phyloP scores from a whole-genome alignment of 164 flowering plant species.

The Chimonanthus salicifolius region DNA sequence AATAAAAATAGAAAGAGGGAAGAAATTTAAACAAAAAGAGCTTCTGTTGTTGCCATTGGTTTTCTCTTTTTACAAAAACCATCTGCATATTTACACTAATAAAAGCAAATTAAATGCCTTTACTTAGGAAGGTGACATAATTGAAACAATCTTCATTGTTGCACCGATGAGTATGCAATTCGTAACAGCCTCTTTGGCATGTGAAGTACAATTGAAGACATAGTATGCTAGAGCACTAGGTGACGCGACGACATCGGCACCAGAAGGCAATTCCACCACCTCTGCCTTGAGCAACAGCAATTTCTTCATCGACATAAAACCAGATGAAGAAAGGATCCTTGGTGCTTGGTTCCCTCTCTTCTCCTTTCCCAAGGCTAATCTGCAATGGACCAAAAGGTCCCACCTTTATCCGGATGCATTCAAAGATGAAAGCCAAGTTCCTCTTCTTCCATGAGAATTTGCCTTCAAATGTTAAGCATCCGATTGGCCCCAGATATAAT shows the following conservation, averaged over 20 bases:
- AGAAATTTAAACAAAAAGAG: no score
- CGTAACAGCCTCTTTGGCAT: no score
- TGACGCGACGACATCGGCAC: constrained; percentile 64
- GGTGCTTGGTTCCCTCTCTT: constrained; percentile 68
- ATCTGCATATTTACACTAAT: no score
- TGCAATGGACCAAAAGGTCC: constrained; percentile 76
- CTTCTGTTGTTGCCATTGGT: no score
- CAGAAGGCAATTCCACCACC: constrained; percentile 97
- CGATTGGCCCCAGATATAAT: constrained; percentile 76
- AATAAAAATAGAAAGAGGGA: no score
- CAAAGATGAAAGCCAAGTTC: constrained; percentile 78
- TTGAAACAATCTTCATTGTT: no score
- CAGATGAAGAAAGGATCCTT: constrained; percentile 89
- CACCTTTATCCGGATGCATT: constrained; percentile 63
- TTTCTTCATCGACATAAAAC: constrained; percentile 91
- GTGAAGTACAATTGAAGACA: no score
- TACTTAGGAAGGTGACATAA: no score
- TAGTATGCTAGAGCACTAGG: neutral
- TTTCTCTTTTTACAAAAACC: no score
- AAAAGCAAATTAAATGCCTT: no score
- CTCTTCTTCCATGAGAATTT: constrained; percentile 81
- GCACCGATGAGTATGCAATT: no score
- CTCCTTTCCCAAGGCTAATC: constrained; percentile 54
- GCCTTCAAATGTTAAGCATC: constrained; percentile 79
- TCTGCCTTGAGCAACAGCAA: constrained; percentile 86